A percentile compares a stretch with the other conserved stretches of the same genome.
phyloP scores from a whole-genome alignment of 495 filamentous ascomycete genomes.

The Penicillium manginii region DNA sequence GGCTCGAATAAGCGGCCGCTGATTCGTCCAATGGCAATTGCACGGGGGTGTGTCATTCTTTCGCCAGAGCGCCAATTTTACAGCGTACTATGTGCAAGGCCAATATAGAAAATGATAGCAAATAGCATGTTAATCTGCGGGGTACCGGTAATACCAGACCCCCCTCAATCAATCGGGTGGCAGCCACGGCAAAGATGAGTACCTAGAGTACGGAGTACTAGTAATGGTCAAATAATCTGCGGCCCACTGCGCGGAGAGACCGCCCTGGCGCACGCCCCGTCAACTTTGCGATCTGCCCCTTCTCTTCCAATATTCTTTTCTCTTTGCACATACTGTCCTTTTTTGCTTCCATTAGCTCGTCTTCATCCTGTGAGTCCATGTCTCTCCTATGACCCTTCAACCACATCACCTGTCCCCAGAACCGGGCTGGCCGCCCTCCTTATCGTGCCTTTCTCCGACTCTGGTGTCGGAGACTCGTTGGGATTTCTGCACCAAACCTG shows the following conservation, averaged over 20 bases:
- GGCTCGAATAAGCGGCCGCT: constrained; percentile 33
- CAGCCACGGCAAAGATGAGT: constrained; percentile 25
- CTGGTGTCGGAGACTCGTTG: neutral
- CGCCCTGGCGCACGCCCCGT: constrained; percentile 23
- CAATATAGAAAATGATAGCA: neutral
- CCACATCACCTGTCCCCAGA: constrained; percentile 1
- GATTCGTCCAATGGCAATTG: constrained; percentile 21
- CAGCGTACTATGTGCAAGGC: neutral
- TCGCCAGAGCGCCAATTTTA: neutral
- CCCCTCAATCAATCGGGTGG: constrained; percentile 21
- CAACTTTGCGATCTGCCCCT: constrained; percentile 7
- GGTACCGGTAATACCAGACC: neutral
- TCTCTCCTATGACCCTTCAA: neutral
- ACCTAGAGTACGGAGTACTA: no score
- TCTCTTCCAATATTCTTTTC: constrained; percentile 11
- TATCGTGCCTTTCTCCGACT: constrained; percentile 2
- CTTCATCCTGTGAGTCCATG: constrained; percentile 7
- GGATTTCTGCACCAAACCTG: constrained; percentile 5
- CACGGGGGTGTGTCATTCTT: neutral
- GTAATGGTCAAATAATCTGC: no score
- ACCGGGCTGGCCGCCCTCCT: neutral
- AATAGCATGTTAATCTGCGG: neutral
- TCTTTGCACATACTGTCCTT: constrained; percentile 4
- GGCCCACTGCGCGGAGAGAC: constrained; percentile 20
- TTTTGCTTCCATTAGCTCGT: constrained; percentile 12